A percentile compares a stretch with the other conserved stretches of the same genome.
phyloP scores from a whole-genome alignment of 257 asterid genomes.

The Ballota nigra region DNA sequence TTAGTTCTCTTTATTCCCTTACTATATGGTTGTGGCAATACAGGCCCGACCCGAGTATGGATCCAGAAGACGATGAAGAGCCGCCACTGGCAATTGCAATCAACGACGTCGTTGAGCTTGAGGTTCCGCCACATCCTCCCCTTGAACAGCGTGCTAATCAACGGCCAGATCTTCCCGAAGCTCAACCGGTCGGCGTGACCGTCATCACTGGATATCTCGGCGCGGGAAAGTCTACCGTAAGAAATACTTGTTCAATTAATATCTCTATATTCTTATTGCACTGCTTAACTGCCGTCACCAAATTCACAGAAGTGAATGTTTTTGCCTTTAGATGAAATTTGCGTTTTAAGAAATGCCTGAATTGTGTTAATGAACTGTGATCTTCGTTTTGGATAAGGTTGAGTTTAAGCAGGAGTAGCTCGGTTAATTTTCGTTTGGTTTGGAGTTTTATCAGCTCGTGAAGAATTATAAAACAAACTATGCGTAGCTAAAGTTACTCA shows the following conservation, averaged over 20 bases:
- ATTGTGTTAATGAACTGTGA: not conserved
- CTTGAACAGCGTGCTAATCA: constrained; percentile 6
- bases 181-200: constrained; percentile 81
- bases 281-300: constrained; percentile 2
- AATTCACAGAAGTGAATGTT: not conserved
- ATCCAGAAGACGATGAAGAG: constrained; percentile 64
- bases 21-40: not conserved
- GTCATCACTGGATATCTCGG: constrained; percentile 97
- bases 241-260: not conserved
- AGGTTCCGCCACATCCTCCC: constrained; percentile 14
- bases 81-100: constrained; percentile 87
- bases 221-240: constrained; percentile 97
- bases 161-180: constrained; percentile 28
- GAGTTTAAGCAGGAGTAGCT: constrained; percentile 22
- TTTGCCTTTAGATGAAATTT: not conserved
- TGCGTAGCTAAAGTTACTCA: not conserved
- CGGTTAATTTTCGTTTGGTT: not conserved
- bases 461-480: not conserved
- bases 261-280: not conserved
- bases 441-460: not conserved
- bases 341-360: not conserved
- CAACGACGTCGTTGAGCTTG: constrained; percentile 25
- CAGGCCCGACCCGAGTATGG: constrained; percentile 41
- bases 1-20: not conserved
- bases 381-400: not conserved